A percentile compares a stretch with the other conserved stretches of the same genome.
phyloP scores from a whole-genome alignment of 2,329 filamentous ascomycete species.

The Talaromyces sp. region DNA sequence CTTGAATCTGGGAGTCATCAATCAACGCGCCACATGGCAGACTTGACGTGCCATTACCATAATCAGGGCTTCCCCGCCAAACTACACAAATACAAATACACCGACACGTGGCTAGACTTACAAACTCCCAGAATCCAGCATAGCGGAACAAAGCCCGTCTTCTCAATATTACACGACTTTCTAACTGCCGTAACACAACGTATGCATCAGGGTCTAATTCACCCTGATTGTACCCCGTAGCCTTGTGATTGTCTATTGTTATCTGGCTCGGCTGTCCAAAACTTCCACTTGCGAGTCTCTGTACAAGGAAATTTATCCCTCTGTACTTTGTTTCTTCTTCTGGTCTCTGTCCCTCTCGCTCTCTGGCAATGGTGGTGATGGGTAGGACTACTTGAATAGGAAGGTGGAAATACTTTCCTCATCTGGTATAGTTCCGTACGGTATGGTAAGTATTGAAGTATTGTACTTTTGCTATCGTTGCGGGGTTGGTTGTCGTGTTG shows the following conservation, averaged over 20 bases:
- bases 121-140: not conserved
- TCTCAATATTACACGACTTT: not conserved
- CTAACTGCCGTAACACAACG: not conserved
- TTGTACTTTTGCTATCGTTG: not conserved
- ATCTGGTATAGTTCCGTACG: not conserved
- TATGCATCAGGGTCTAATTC: not conserved
- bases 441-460: not conserved
- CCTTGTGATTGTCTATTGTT: not conserved
- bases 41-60: not conserved
- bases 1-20: not conserved
- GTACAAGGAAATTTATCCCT: not conserved
- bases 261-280: not conserved
- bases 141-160: not conserved
- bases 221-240: not conserved
- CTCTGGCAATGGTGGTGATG: not conserved
- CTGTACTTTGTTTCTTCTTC: not conserved
- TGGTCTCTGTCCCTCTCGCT: not conserved
- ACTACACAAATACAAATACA: not conserved
- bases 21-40: not conserved
- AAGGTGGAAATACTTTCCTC: conserved; percentile 7
- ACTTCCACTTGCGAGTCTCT: no score
- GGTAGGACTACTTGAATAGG: not conserved
- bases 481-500: not conserved
- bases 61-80: not conserved
- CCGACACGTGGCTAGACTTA: no score